These are phyloP conservation scores for Stagonosporopsis chrysanthemi DNA, from an alignment of 2,329 filamentous ascomycete species.

Conservation along the genomic window DNA sequence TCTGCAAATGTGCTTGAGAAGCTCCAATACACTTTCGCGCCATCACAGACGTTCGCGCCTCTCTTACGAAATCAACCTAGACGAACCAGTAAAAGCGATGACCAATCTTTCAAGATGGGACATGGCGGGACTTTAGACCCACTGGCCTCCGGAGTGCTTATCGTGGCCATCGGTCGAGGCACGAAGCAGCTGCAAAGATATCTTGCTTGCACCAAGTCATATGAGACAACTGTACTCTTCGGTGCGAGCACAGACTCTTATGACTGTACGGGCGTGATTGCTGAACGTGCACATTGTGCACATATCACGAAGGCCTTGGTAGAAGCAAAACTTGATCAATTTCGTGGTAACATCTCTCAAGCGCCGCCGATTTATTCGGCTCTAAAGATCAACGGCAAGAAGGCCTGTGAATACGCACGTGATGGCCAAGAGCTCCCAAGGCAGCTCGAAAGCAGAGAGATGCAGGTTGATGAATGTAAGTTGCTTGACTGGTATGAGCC, in stretches of 20 bases:
- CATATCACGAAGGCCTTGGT: slow-evolving; percentile 34
- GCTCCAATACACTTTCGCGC: slow-evolving; percentile 30
- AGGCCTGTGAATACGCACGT: slow-evolving; percentile 41
- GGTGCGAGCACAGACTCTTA: slow-evolving; percentile 43
- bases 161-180: slow-evolving; percentile 41
- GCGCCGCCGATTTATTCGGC: slow-evolving; percentile 41
- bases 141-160: slow-evolving; percentile 40
- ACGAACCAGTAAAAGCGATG: slow-evolving; percentile 29
- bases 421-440: slow-evolving; percentile 35
- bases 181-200: slow-evolving; percentile 39
- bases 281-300: slow-evolving; percentile 15
- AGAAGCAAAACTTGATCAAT: slow-evolving; percentile 24
- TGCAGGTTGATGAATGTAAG: slow-evolving; percentile 37
- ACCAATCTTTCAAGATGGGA: slow-evolving; percentile 38
- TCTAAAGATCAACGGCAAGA: slow-evolving; percentile 40
- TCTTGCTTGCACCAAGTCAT: slow-evolving; percentile 39
- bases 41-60: slow-evolving; percentile 28
- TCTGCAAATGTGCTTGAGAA: slow-evolving; percentile 37
- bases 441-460: slow-evolving; percentile 36
- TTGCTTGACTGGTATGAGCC: slow-evolving; percentile 37
- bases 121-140: slow-evolving; percentile 45
- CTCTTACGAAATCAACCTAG: slow-evolving; percentile 28
- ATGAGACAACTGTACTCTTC: slow-evolving; percentile 39
- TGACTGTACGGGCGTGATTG: slow-evolving; percentile 34
- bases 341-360: slow-evolving; percentile 36